These are phyloP conservation scores for Nigrograna mackinnonii DNA, from an alignment of 2,329 filamentous ascomycete genomes.

Conservation along the genomic window DNA sequence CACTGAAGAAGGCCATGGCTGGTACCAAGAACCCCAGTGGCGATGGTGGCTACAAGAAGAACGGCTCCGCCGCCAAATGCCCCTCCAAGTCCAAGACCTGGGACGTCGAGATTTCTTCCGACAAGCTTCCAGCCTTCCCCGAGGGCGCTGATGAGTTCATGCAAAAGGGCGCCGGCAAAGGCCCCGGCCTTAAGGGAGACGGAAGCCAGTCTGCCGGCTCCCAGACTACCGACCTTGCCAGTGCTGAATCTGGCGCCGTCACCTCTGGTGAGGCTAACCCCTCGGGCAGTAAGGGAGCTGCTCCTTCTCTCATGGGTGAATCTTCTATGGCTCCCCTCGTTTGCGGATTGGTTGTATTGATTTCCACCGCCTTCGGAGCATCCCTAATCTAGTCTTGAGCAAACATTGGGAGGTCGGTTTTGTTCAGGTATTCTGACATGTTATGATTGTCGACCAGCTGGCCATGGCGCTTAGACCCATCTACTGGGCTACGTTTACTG, in stretches of 20 bases:
- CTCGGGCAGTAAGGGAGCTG: constrained; percentile 43
- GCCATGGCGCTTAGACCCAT: constrained; percentile 8
- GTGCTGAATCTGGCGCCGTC: constrained; percentile 54
- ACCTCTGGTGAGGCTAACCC: constrained; percentile 38
- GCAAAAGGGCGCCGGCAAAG: constrained; percentile 60
- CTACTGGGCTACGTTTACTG: constrained; percentile 10
- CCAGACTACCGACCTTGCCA: constrained; percentile 45
- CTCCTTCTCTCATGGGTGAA: constrained; percentile 48
- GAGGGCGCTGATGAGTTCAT: constrained; percentile 58
- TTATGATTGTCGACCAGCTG: constrained; percentile 11
- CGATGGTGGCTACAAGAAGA: constrained; percentile 63
- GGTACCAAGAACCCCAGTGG: constrained; percentile 56
- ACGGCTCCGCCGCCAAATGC: constrained; percentile 57
- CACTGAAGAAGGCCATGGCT: constrained; percentile 55
- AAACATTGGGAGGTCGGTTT: neutral
- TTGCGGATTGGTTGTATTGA: constrained; percentile 54
- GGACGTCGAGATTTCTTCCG: constrained; percentile 53
- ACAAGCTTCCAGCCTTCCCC: constrained; percentile 62
- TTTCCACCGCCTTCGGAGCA: constrained; percentile 60
- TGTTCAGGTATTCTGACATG: constrained; percentile 5
- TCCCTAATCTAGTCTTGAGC: constrained; percentile 42
- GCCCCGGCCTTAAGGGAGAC: constrained; percentile 57
- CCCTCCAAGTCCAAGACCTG: constrained; percentile 58
- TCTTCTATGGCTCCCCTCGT: constrained; percentile 55
- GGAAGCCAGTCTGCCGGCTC: constrained; percentile 62